Evolutionary conservation across 2,329 filamentous ascomycete genomes (phyloP).

Genomic region (Alternaria arbusti): DNA sequence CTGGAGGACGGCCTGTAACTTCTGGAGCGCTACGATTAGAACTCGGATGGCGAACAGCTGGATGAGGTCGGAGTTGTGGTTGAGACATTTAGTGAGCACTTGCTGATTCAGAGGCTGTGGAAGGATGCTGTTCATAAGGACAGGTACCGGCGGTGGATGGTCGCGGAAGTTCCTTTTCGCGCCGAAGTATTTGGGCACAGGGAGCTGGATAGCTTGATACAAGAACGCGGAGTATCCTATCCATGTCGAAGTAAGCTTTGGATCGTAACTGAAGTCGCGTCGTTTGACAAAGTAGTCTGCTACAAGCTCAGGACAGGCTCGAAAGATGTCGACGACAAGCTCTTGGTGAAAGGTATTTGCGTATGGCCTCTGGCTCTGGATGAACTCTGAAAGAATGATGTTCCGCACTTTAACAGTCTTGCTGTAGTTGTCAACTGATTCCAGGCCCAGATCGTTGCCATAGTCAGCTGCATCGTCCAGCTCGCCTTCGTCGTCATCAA

Average conservation of each 20-base stretch:
- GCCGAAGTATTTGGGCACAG: slow-evolving; percentile 75
- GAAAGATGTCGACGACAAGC: slow-evolving; percentile 80
- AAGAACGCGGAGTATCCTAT: slow-evolving; percentile 90
- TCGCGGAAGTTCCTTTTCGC: slow-evolving; percentile 66
- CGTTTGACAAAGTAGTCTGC: slow-evolving; percentile 86
- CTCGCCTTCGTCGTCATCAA: slow-evolving; percentile 60
- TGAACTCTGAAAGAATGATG: slow-evolving; percentile 76
- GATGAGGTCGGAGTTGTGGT: slow-evolving; percentile 77
- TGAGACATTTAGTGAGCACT: slow-evolving; percentile 78
- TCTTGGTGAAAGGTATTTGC: slow-evolving; percentile 81
- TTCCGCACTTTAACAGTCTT: slow-evolving; percentile 79
- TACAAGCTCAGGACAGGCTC: slow-evolving; percentile 81
- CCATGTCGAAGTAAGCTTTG: slow-evolving; percentile 92
- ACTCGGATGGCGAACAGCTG: slow-evolving; percentile 85
- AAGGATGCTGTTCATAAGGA: slow-evolving; percentile 84
- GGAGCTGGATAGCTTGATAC: slow-evolving; percentile 78
- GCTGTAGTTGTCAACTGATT: slow-evolving; percentile 73
- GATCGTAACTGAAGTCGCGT: slow-evolving; percentile 79
- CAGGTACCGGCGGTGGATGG: slow-evolving; percentile 77
- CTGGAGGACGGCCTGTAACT: slow-evolving; percentile 70
- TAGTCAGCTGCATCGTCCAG: slow-evolving; percentile 53
- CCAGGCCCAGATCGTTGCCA: slow-evolving; percentile 68
- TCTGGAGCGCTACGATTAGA: slow-evolving; percentile 78
- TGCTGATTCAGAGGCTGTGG: slow-evolving; percentile 83
- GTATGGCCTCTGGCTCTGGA: slow-evolving; percentile 81